Evolutionary conservation across 805 yeast genomes (phyloP).

Genomic region (Metschnikowia noctiluminum): DNA sequence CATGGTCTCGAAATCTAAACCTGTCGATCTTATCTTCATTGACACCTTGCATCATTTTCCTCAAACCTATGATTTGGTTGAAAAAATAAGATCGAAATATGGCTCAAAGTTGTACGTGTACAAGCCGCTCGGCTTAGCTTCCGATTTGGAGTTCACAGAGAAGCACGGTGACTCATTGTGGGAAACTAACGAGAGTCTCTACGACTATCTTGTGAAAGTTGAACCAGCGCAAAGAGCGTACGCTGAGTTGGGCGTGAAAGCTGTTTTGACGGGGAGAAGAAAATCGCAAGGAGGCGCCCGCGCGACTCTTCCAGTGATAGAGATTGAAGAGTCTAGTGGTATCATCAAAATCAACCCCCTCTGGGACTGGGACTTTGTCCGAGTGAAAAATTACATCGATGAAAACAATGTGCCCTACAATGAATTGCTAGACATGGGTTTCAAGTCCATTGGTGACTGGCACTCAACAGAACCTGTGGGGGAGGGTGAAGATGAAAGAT

Average conservation of each 20-base stretch:
- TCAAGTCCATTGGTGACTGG: slow-evolving; percentile 91
- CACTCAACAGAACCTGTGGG: slow-evolving; percentile 87
- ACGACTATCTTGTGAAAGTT: slow-evolving; percentile 85
- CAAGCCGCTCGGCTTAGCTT: slow-evolving; percentile 56
- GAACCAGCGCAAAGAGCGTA: slow-evolving; percentile 91
- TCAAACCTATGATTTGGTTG: slow-evolving; percentile 80
- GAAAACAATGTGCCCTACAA: slow-evolving; percentile 79
- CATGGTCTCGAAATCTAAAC: slow-evolving; percentile 52
- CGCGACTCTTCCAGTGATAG: slow-evolving; percentile 66
- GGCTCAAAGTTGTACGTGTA: slow-evolving; percentile 57
- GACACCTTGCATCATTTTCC: slow-evolving; percentile 94
- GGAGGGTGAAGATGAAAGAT: slow-evolving; percentile 92
- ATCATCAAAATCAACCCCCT: slow-evolving; percentile 86
- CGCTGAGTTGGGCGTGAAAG: slow-evolving; percentile 64
- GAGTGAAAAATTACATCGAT: slow-evolving; percentile 68
- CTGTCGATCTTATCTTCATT: slow-evolving; percentile 75
- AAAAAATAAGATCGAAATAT: slow-evolving; percentile 55
- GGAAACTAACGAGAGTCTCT: slow-evolving; percentile 76
- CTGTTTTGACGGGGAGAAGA: slow-evolving; percentile 90
- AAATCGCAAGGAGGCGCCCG: slow-evolving; percentile 87
- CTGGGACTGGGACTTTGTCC: slow-evolving; percentile 73
- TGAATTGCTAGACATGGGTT: slow-evolving; percentile 77
- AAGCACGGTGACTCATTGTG: slow-evolving; percentile 76
- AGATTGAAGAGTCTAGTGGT: slow-evolving; percentile 65
- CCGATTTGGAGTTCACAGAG: slow-evolving; percentile 60